Evolutionary conservation across 2,329 filamentous ascomycete genomes (phyloP).

Genomic region (Aspergillus novofumigatus): DNA sequence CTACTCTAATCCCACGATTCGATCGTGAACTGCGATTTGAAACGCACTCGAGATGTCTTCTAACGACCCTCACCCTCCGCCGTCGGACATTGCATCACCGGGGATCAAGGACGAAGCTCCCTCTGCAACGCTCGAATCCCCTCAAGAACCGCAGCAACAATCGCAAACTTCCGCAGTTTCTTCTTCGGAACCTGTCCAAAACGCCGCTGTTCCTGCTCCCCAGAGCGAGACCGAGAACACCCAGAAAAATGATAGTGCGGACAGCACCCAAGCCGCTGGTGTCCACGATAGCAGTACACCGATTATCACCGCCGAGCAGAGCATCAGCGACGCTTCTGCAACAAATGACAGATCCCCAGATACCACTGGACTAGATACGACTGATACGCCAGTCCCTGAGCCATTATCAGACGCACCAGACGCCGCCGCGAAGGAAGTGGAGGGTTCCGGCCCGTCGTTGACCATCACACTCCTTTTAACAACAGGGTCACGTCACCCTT

Average conservation of each 20-base stretch:
- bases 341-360: slow-evolving; percentile 13
- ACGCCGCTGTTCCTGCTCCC: slow-evolving; percentile 6
- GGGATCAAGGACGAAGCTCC: slow-evolving; percentile 14
- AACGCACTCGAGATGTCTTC: slow-evolving; percentile 13
- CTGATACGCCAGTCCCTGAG: slow-evolving; percentile 13
- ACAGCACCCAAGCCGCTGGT: slow-evolving; percentile 15
- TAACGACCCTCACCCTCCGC: slow-evolving; percentile 19
- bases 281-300: slow-evolving; percentile 20
- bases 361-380: slow-evolving; percentile 22
- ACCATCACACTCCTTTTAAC: slow-evolving; percentile 77
- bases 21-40: neutral
- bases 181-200: slow-evolving; percentile 9
- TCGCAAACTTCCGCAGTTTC: slow-evolving; percentile 9
- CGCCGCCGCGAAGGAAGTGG: slow-evolving; percentile 32
- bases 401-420: slow-evolving; percentile 23
- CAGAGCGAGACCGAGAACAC: slow-evolving; percentile 13
- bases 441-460: slow-evolving; percentile 35
- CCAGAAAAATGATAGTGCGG: slow-evolving; percentile 6
- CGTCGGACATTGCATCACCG: slow-evolving; percentile 15
- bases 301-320: slow-evolving; percentile 11
- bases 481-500: slow-evolving; percentile 78
- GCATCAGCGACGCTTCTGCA: slow-evolving; percentile 8
- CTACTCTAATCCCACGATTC: neutral
- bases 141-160: slow-evolving; percentile 16
- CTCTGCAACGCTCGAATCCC: slow-evolving; percentile 15